Base-by-base conservation (phyloP, 1,139 yeast genomes). In the Diutina ranongensis region DNA sequence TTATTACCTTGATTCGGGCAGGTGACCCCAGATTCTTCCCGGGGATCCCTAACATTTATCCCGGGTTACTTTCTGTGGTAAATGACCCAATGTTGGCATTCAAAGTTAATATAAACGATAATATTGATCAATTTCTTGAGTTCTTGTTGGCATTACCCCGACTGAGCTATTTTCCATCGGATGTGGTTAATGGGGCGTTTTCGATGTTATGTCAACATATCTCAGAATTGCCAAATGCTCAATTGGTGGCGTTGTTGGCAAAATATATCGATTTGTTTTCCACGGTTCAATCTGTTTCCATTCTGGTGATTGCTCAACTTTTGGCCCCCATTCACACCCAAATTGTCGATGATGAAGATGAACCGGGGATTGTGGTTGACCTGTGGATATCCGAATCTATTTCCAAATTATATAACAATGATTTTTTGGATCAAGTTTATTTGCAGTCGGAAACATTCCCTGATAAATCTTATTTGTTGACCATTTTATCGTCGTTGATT, bases 401-500 rank as follows among this genome's bases (percentile, higher is more conserved):
- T 9, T 18, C 16, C n/a, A 19, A 22, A 4, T 15, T 38, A 7
- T 38, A 38, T n/a, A n/a, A 31, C 7, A 4, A 18, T 9, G 20
- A 38, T 16, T 38, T 38, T 10, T 25, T 38, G 20, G 21, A 25
- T 18, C n/a, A 25, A 32, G 10, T 38, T n/a, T n/a, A 16, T 25
- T 38, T 10, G 18, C 15, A 4, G 18, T 21, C 16, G 28, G 13
- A 4, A 25, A 31, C 34, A 27, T 12, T 8, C 31, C 31, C 12
- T 12, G 12, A 27, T n/a, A 19, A 20, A 3, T 25, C 20, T 3
- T n/a, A 38, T 9, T 25, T 38, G 19, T 33, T 45, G 4, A 52
- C 51, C 2, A 55, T 61, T 12, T 51, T 67, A 15, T 54, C 69
- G 1, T 55, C 64, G 3, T 52, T 69, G 38, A 55, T 68, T 38